phyloP scores from a whole-genome alignment of 169 alveolate species.

The Theileria sp. region DNA sequence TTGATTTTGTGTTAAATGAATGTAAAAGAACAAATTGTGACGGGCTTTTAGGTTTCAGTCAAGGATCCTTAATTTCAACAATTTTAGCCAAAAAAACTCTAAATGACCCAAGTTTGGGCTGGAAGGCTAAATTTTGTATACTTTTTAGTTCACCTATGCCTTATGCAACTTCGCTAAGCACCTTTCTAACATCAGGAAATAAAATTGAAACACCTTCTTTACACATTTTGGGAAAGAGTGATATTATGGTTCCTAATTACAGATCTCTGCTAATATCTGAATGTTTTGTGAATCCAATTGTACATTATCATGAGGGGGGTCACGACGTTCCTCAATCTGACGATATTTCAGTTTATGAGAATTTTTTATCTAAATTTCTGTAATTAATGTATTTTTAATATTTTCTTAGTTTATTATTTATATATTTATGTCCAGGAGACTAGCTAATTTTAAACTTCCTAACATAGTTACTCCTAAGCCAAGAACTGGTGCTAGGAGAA shows the following conservation, averaged over 20 bases:
- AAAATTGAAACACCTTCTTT: constrained; percentile 48
- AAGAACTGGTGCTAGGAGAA: constrained; percentile 35
- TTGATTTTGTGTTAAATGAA: constrained; percentile 49
- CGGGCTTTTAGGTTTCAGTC: constrained; percentile 68
- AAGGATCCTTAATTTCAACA: constrained; percentile 51
- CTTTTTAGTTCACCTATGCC: constrained; percentile 45
- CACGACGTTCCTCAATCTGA: constrained; percentile 60
- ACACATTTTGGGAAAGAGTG: constrained; percentile 46
- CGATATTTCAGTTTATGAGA: constrained; percentile 35
- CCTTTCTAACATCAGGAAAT: constrained; percentile 20
- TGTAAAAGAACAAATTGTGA: constrained; percentile 54
- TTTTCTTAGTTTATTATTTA: neutral
- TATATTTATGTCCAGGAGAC: constrained; percentile 27
- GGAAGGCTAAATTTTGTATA: constrained; percentile 61
- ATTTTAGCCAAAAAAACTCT: constrained; percentile 37
- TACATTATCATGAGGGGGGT: constrained; percentile 40
- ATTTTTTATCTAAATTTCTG: constrained; percentile 40
- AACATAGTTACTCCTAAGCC: constrained; percentile 19
- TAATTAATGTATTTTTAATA: constrained; percentile 5
- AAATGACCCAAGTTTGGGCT: constrained; percentile 45
- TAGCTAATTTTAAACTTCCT: constrained; percentile 42
- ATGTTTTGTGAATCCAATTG: constrained; percentile 39
- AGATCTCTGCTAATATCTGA: constrained; percentile 43
- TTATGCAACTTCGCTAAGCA: neutral
- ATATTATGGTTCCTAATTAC: constrained; percentile 28